phyloP scores from a whole-genome alignment of 1,139 yeast genomes.

The Candida tetrigidarum region DNA sequence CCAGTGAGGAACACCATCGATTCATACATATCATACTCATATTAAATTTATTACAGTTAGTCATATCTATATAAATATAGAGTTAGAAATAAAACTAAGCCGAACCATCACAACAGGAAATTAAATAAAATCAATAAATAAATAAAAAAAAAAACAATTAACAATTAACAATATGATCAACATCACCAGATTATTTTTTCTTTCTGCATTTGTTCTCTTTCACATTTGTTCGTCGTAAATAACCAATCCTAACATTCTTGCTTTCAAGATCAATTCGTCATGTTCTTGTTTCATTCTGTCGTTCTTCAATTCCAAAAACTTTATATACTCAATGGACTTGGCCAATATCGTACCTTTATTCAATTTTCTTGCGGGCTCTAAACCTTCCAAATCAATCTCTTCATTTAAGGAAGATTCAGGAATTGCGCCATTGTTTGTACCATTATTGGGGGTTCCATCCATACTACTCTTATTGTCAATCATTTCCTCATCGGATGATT shows the following conservation, averaged over 20 bases:
- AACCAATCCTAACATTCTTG: conserved; percentile 24
- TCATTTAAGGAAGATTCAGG: conserved; percentile 13
- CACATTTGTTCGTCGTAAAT: conserved; percentile 18
- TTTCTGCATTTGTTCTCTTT: neutral
- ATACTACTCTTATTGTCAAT: conserved; percentile 14
- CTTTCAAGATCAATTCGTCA: conserved; percentile 29
- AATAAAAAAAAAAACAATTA: neutral
- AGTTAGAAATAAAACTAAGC: no score
- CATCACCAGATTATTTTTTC: neutral
- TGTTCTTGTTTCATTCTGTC: conserved; percentile 38
- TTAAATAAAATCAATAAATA: neutral
- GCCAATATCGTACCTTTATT: conserved; percentile 50
- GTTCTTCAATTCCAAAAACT: conserved; percentile 45
- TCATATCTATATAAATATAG: conserved; percentile 6
- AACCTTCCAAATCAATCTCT: conserved; percentile 41
- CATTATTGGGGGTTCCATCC: neutral
- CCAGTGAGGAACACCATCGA: no score
- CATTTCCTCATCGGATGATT: conserved; percentile 20
- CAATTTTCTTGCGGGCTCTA: conserved; percentile 49
- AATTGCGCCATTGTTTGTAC: neutral
- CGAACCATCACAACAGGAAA: no score
- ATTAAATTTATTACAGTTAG: neutral
- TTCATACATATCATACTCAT: neutral
- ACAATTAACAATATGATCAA: no score
- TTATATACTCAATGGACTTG: conserved; percentile 49